Evolutionary conservation across 2,329 filamentous ascomycete genomes (phyloP).

Genomic region (Venturia asperata): DNA sequence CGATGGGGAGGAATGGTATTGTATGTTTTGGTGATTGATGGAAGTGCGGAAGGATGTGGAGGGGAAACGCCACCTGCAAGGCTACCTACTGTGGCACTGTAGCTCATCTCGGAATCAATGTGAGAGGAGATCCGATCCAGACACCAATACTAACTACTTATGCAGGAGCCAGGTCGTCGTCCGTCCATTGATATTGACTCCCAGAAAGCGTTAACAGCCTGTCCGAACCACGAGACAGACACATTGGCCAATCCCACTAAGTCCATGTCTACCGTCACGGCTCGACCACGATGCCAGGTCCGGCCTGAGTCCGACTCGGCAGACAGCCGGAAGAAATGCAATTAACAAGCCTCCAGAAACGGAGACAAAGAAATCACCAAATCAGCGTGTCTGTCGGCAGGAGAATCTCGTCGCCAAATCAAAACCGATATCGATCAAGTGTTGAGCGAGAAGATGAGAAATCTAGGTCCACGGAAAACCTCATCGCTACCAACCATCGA

Average conservation of each 20-base stretch:
- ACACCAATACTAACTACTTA: no score
- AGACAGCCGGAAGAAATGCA: conserved; percentile 58
- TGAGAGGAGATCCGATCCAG: not conserved
- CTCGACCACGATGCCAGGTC: conserved; percentile 66
- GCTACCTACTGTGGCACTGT: no score
- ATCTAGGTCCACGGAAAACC: no score
- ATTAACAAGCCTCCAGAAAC: conserved; percentile 54
- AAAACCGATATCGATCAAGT: conserved; percentile 36
- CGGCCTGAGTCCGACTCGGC: conserved; percentile 54
- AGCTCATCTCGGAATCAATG: not conserved
- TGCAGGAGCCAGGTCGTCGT: not conserved
- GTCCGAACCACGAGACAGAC: not conserved
- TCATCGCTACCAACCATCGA: conserved; percentile 44
- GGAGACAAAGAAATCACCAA: conserved; percentile 58
- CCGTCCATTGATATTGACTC: not conserved
- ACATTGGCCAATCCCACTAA: conserved; percentile 32
- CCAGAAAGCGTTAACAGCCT: not conserved
- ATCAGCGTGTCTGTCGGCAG: conserved; percentile 40
- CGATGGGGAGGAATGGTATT: no score
- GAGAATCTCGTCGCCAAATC: conserved; percentile 21
- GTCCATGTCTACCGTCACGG: conserved; percentile 65
- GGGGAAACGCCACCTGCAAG: no score
- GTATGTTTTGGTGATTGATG: not conserved
- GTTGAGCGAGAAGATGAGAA: no score
- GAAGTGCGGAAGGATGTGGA: not conserved